A percentile compares a stretch with the other conserved stretches of the same genome.
Conservation (phyloP, 768 basidiomycete genomes). For the Phlegmacium glaucopus region DNA sequence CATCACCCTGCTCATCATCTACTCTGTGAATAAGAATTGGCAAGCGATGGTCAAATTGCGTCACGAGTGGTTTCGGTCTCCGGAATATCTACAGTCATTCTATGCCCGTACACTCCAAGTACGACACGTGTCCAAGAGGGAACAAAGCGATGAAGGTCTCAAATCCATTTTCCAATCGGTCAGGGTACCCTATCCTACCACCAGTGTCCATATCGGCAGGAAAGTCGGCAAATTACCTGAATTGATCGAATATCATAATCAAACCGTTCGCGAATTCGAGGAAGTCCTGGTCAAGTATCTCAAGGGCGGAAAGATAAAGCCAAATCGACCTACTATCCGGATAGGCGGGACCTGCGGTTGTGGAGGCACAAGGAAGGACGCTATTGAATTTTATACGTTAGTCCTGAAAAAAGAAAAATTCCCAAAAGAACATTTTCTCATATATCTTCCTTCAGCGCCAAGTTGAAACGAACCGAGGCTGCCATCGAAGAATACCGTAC, state of each 20-base stretch:
- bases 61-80: conserved; percentile 83
- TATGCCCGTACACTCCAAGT: conserved; percentile 91
- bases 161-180: conserved; percentile 68
- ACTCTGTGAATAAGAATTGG: conserved; percentile 75
- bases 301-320: conserved; percentile 74
- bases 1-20: conserved; percentile 72
- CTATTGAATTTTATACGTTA: conserved; percentile 91
- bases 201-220: conserved; percentile 85
- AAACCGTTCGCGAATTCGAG: conserved; percentile 92
- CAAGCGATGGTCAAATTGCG: conserved; percentile 75
- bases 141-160: conserved; percentile 84
- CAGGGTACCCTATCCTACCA: conserved; percentile 86
- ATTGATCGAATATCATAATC: conserved; percentile 88
- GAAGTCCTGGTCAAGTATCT: conserved; percentile 85
- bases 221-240: conserved; percentile 86
- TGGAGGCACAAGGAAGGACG: conserved; percentile 84
- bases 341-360: conserved; percentile 79
- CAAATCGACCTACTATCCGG: conserved; percentile 77
- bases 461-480: conserved; percentile 64
- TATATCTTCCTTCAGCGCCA: conserved; percentile 31
- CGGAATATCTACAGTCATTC: conserved; percentile 86
- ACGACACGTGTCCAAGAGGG: conserved; percentile 72
- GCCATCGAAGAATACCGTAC: conserved; percentile 71
- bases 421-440: not conserved
- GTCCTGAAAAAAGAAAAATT: conserved; percentile 24